Percentiles rank a stretch among this genome's conserved stretches.
phyloP scores from a whole-genome alignment of 805 yeast genomes.

The Nakazawaea siamensis region DNA sequence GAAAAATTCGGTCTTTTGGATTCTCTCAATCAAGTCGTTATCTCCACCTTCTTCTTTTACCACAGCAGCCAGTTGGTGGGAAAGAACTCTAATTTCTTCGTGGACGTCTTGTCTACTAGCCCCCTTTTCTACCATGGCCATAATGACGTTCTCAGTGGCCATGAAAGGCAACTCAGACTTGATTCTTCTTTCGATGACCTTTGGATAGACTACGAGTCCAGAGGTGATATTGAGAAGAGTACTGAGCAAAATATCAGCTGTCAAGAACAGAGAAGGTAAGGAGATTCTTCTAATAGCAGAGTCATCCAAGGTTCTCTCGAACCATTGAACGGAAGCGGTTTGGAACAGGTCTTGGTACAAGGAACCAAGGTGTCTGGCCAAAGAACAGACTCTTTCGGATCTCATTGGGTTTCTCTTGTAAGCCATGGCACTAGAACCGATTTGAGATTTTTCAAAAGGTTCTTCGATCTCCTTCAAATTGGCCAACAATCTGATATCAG shows the following conservation, averaged over 20 bases:
- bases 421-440: conserved; percentile 98
- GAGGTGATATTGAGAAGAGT: conserved; percentile 88
- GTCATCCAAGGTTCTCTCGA: conserved; percentile 97
- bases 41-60: conserved; percentile 99
- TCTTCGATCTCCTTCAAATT: conserved; percentile 96
- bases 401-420: conserved; percentile 99
- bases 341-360: conserved; percentile 88
- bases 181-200: conserved; percentile 96
- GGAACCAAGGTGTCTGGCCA: conserved; percentile 91
- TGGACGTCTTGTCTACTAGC: conserved; percentile 98
- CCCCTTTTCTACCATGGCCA: conserved; percentile 99
- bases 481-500: conserved; percentile 92
- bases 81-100: conserved; percentile 92
- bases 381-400: conserved; percentile 97
- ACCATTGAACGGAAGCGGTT: conserved; percentile 98
- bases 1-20: conserved; percentile 71
- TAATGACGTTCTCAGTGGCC: conserved; percentile 98
- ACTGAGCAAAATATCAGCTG: conserved; percentile 87
- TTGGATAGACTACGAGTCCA: conserved; percentile 96
- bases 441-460: conserved; percentile 97
- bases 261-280: conserved; percentile 90
- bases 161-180: conserved; percentile 92
- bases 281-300: conserved; percentile 97
- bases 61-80: conserved; percentile 95
- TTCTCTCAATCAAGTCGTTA: conserved; percentile 88